Conservation (phyloP, 495 filamentous ascomycete species). For the Pyrenula massariospora region DNA sequence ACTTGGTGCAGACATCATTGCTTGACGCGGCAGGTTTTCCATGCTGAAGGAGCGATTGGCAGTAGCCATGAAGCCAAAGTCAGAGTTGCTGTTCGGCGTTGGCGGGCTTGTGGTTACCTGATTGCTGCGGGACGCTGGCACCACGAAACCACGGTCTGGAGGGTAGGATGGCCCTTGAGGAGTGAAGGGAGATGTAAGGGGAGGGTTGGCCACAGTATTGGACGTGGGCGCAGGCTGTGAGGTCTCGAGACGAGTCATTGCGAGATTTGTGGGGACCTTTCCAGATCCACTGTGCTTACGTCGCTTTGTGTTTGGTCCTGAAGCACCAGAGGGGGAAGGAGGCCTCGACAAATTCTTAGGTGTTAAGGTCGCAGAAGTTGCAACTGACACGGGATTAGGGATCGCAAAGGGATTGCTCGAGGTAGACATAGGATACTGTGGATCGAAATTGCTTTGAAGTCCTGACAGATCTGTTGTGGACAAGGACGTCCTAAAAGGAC, state of each 20-base stretch:
- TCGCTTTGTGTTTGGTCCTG: slow-evolving; percentile 53
- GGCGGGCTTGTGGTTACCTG: slow-evolving; percentile 47
- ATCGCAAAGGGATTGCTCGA: slow-evolving; percentile 19
- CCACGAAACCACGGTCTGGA: slow-evolving; percentile 32
- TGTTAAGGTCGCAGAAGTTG: slow-evolving; percentile 36
- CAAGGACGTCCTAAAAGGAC: slow-evolving; percentile 16
- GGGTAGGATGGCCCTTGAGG: slow-evolving; percentile 31
- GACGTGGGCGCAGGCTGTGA: slow-evolving; percentile 21
- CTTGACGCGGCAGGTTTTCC: slow-evolving; percentile 43
- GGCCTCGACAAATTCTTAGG: slow-evolving; percentile 59
- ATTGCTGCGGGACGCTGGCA: slow-evolving; percentile 30
- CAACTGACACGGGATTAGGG: slow-evolving; percentile 23
- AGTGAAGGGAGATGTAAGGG: slow-evolving; percentile 24
- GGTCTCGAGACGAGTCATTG: slow-evolving; percentile 68
- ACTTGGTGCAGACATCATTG: slow-evolving; percentile 52
- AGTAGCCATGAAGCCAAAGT: slow-evolving; percentile 39
- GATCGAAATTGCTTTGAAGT: slow-evolving; percentile 36
- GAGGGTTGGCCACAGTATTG: slow-evolving; percentile 15
- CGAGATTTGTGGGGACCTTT: slow-evolving; percentile 58
- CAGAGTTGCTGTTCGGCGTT: slow-evolving; percentile 45
- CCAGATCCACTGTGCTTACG: slow-evolving; percentile 57
- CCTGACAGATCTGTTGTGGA: slow-evolving; percentile 42
- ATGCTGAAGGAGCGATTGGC: slow-evolving; percentile 31
- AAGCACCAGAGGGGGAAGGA: slow-evolving; percentile 52
- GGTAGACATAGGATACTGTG: slow-evolving; percentile 27